Base-by-base conservation (phyloP, 306 rosid species). In the Pyrus communis region DNA sequence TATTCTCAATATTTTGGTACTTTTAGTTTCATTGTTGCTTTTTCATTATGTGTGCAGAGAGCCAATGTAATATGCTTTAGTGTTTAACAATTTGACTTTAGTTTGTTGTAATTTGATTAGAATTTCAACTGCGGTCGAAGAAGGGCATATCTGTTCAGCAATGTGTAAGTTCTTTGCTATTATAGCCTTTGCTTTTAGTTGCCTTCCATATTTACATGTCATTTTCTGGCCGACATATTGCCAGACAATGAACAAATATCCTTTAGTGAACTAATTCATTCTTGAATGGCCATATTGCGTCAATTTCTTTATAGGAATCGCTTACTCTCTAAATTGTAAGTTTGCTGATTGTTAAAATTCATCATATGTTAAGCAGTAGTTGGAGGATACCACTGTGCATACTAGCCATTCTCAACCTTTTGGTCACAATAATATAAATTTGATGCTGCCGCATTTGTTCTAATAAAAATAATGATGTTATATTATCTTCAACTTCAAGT, bases 141-240 rank as follows among this genome's bases (percentile, higher is more conserved):
- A 84, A 92, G 87, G 75, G 98, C 98, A 42, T 92, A 81, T 78
- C 91, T 94, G 58, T 85, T 94, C 85, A 85, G 88, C 89, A 87
- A 83, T 67, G 98, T 92, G 97, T 92, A 83, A 94, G 98, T 82
- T 84, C 55, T 75, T 74, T 11, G 35, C 65, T 78, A 72, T 33
- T 23, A 72, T 28, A 17, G 21, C 70, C 49, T 33, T 35, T 19
- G 49, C 18, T 46, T 62, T 74, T 51, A 3, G 52, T 75, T 72
- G 15, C 33, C 38, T 6, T 54, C 8, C 49, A 49, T 52, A 42
- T 43, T 70, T 43, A 12, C 25, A 2, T 61, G 61, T n/a, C 21
- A 15, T 19, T 71, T 69, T 65, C 22, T 9, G 59, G 60, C 28
- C 10, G 60, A 5, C 42, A 62, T 33, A 33, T 42, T 13, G 22